Conservation (phyloP, 441 rosid genomes). For the Populus hybrid region DNA sequence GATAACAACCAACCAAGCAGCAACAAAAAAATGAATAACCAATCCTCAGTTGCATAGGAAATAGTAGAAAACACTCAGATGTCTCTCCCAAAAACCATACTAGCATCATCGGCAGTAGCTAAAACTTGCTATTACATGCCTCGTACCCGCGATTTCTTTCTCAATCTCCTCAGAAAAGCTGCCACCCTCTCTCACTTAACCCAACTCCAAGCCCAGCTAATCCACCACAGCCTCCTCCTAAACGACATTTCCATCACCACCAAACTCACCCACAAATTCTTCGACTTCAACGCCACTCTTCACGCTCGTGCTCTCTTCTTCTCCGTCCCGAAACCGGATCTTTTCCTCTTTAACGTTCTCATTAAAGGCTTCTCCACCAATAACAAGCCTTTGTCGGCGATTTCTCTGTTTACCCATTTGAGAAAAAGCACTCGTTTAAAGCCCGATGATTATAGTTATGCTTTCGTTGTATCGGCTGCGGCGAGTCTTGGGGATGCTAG, state of each 20-base stretch:
- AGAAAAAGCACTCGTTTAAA: constrained; percentile 35
- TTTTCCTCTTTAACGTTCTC: constrained; percentile 68
- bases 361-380: constrained; percentile 50
- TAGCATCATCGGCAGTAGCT: neutral
- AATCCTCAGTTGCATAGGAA: no score
- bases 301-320: constrained; percentile 52
- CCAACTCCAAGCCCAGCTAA: constrained; percentile 63
- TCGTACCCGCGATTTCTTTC: constrained; percentile 30
- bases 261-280: constrained; percentile 63
- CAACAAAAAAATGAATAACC: no score
- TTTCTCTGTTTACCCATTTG: constrained; percentile 42
- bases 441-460: constrained; percentile 61
- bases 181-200: constrained; percentile 46
- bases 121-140: neutral
- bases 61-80: constrained; percentile 1
- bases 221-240: constrained; percentile 41
- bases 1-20: neutral
- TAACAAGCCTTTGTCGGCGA: constrained; percentile 38
- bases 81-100: constrained; percentile 19
- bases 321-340: constrained; percentile 54
- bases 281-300: constrained; percentile 44
- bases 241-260: constrained; percentile 52
- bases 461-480: constrained; percentile 51
- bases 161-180: constrained; percentile 47
- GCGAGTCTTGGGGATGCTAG: constrained; percentile 30